phyloP scores from a whole-genome alignment of 169 alveolate species.

The Sarcocystis neurona region DNA sequence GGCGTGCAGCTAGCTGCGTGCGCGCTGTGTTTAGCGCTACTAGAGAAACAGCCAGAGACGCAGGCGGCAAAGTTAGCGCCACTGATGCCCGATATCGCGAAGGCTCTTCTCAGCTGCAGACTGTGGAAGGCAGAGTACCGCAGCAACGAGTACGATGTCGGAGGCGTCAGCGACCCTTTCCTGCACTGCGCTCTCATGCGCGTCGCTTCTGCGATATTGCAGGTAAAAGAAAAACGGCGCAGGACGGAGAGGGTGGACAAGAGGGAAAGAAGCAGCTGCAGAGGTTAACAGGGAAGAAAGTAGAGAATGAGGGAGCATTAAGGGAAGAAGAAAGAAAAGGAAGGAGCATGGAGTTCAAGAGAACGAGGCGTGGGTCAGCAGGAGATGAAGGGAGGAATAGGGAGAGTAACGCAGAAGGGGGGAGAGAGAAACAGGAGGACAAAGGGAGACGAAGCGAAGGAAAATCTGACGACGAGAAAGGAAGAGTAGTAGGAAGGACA shows the following conservation, averaged over 20 bases:
- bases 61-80: conserved; percentile 49
- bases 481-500: too few species aligned
- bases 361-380: too few species aligned
- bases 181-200: conserved; percentile 81
- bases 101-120: conserved; percentile 37
- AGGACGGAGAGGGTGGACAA: too few species aligned
- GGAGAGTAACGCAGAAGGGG: too few species aligned
- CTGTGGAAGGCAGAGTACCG: conserved; percentile 65
- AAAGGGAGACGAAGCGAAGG: too few species aligned
- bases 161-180: conserved; percentile 95
- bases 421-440: too few species aligned
- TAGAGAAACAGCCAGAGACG: conserved; percentile 14
- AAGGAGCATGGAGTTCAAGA: too few species aligned
- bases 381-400: too few species aligned
- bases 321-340: background rate
- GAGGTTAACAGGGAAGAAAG: too few species aligned
- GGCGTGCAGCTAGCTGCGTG: conserved; percentile 75
- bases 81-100: conserved; percentile 3
- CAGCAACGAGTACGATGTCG: conserved; percentile 87
- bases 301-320: too few species aligned
- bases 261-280: too few species aligned
- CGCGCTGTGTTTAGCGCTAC: conserved; percentile 36
- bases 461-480: too few species aligned
- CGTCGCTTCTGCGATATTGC: conserved; percentile 45
- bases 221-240: background rate